Base-by-base conservation (phyloP, 495 filamentous ascomycete species). In the Aspergillus haitiensis region DNA sequence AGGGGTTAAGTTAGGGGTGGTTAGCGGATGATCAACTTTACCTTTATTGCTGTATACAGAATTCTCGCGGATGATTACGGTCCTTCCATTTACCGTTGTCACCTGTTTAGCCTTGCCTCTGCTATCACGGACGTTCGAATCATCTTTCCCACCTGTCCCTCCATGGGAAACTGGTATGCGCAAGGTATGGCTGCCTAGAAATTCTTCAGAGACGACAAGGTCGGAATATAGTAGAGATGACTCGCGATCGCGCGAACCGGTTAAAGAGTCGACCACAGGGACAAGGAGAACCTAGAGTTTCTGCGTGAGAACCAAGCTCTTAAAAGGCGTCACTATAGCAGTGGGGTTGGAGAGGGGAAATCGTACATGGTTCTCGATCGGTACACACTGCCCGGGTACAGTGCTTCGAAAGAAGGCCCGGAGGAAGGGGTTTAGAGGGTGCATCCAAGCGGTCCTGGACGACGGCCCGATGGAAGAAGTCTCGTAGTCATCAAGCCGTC, bases 361-460 rank as follows among this genome's bases (percentile, higher is more conserved):
- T 8, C 82, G 64, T 79, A 90, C 89, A 82, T 98, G 90, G 71
- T 93, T 89, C 73, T 94, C 88, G 58, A 92, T 83, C 49, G 93
- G 94, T 67, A 88, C 83, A 82, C 95, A 98, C 86, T 97, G 95
- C 71, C 89, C 79, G 57, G 91, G 92, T 67, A 97, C 83, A 71
- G 90, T 84, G 82, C 91, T 97, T 79, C 91, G 90, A 83, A 97
- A 96, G 88, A 98, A 97, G 80, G 95, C 90, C 81, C 90, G 87
- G 70, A 99, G 84, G 76, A 96, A 97, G 71, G 95, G 94, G 77
- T 98, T 99, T 87, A 98, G 86, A 79, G 94, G 91, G 87, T 93
- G 93, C 93, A 98, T 97, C 90, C 93, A 91, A 79, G 74, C 75
- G 75, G 67, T 77, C 65, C 73, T 76, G 76, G 77, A 78, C 75